Conservation (phyloP, 345 rosid genomes). For the Pistacia integerrima region DNA sequence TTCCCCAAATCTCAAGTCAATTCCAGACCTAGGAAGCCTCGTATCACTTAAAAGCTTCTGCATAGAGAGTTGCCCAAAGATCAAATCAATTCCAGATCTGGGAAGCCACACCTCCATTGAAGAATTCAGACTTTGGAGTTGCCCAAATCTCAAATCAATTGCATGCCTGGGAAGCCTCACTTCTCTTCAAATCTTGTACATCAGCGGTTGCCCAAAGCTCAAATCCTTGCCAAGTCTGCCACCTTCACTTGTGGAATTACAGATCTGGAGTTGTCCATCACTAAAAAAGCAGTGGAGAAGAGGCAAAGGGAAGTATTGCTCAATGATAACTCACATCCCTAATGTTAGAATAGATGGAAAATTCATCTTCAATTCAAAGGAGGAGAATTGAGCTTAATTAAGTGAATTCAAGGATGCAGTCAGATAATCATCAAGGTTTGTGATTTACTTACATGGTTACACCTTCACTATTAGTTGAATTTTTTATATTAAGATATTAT, state of each 20-base stretch:
- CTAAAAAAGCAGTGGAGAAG: background rate
- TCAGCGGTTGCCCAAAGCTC: background rate
- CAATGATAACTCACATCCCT: background rate
- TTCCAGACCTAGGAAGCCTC: background rate
- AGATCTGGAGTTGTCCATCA: background rate
- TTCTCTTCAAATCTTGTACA: no score
- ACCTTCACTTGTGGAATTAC: background rate
- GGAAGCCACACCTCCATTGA: background rate
- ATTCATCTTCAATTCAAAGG: background rate
- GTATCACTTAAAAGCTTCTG: no score
- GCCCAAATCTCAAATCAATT: background rate
- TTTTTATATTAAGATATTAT: no score
- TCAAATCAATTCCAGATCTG: background rate
- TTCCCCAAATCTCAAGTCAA: background rate
- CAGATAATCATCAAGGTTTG: no score
- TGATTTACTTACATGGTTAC: no score
- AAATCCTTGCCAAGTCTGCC: background rate
- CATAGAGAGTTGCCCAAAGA: background rate
- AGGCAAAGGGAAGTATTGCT: background rate
- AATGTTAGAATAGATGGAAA: background rate
- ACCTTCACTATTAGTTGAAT: no score
- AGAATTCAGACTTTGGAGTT: fast-evolving
- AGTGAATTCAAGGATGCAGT: no score
- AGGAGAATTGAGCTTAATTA: background rate
- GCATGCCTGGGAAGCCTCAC: no score